Percentiles rank a stretch among this genome's conserved stretches.
These are phyloP conservation scores for Agastache rugosa DNA, from an alignment of 257 asterid species.

Conservation along the genomic window DNA sequence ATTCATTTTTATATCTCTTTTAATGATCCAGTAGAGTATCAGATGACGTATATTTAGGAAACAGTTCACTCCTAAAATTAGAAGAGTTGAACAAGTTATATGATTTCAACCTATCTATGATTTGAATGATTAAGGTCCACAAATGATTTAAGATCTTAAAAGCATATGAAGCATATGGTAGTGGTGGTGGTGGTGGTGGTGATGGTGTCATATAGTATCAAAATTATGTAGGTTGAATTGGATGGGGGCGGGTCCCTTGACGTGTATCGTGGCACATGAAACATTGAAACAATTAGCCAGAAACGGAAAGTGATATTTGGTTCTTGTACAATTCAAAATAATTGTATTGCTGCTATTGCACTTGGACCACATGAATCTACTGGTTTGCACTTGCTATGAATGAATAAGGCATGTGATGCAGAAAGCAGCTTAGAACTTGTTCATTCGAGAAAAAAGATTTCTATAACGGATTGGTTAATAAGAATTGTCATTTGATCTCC, in stretches of 20 bases:
- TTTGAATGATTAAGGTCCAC: constrained; percentile 9
- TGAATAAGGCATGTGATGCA: neutral
- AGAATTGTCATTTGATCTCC: neutral
- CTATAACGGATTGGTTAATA: neutral
- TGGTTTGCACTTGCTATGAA: constrained; percentile 34
- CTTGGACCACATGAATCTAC: constrained; percentile 41
- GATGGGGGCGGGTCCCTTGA: constrained; percentile 25
- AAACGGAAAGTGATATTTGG: constrained; percentile 27
- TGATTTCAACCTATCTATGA: neutral
- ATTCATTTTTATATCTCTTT: neutral
- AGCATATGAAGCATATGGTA: no score
- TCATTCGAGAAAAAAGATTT: neutral
- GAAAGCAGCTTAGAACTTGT: neutral
- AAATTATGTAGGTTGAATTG: neutral
- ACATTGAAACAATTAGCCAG: constrained; percentile 30
- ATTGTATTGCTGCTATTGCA: constrained; percentile 17
- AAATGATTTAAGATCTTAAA: constrained; percentile 17
- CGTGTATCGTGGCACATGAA: constrained; percentile 19
- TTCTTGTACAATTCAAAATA: constrained; percentile 24
- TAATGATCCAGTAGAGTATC: neutral
- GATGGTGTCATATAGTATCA: constrained; percentile 13
- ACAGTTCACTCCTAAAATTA: constrained; percentile 30
- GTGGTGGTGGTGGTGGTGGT: neutral
- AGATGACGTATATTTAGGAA: neutral
- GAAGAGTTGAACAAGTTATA: neutral